Conservation (phyloP, 805 yeast genomes). For the Debaryomyces castellii region DNA sequence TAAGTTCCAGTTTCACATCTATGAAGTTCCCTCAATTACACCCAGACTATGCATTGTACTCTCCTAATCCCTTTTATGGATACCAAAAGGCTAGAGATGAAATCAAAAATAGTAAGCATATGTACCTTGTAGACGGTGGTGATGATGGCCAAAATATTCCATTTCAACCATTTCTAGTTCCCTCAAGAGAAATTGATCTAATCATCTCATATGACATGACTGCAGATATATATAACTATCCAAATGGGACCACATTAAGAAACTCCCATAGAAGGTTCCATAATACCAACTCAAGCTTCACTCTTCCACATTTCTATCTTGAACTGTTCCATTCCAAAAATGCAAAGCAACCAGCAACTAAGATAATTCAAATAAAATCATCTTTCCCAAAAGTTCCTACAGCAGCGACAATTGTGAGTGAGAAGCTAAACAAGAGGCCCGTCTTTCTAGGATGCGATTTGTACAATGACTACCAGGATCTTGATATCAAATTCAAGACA, state of each 20-base stretch:
- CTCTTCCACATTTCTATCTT: constrained; percentile 13
- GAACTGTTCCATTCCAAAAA: background rate
- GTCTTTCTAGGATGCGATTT: constrained; percentile 45
- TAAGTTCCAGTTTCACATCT: constrained; percentile 27
- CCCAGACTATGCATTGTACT: constrained; percentile 59
- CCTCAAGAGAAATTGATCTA: constrained; percentile 34
- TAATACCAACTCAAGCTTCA: constrained; percentile 5
- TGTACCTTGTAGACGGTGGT: constrained; percentile 47
- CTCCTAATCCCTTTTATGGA: constrained; percentile 62
- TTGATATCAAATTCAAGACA: too few species aligned
- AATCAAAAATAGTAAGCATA: constrained; percentile 15
- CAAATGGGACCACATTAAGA: constrained; percentile 56
- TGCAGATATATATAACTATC: constrained; percentile 53
- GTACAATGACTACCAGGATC: constrained; percentile 24
- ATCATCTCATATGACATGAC: constrained; percentile 46
- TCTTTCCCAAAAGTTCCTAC: constrained; percentile 39
- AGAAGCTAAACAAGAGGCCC: constrained; percentile 24
- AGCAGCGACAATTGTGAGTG: constrained; percentile 17
- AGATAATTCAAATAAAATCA: constrained; percentile 8
- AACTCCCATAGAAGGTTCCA: constrained; percentile 38
- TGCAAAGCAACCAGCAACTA: background rate
- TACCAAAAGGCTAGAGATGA: constrained; percentile 8
- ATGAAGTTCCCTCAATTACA: constrained; percentile 31
- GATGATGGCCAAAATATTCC: constrained; percentile 51
- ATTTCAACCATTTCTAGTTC: constrained; percentile 42